phyloP scores from a whole-genome alignment of 192 early-diverging fungal genomes.

The Paraglomus brasilianum region DNA sequence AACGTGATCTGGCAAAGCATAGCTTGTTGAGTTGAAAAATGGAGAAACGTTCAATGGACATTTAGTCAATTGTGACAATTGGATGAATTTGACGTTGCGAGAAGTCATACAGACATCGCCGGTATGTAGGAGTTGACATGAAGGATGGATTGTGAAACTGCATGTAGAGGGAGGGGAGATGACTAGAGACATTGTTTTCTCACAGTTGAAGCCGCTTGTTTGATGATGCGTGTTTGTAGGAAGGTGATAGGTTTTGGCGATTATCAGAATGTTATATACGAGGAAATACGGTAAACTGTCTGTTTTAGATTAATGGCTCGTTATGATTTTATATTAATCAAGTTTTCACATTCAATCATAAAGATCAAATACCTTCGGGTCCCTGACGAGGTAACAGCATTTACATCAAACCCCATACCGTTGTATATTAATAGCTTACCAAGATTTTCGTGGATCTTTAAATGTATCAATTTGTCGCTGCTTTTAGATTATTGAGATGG shows the following conservation, averaged over 20 bases:
- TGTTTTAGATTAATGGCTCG: not conserved
- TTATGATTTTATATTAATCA: not conserved
- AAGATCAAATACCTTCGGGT: constrained; percentile 79
- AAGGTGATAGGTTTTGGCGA: constrained; percentile 92
- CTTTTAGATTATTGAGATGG: constrained; percentile 78
- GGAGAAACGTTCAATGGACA: constrained; percentile 99
- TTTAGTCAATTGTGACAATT: constrained; percentile 94
- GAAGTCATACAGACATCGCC: constrained; percentile 93
- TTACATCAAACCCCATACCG: not conserved
- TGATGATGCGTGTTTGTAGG: constrained; percentile 42
- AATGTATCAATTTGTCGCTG: constrained; percentile 8
- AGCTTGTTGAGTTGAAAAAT: constrained; percentile 94
- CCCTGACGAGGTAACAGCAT: constrained; percentile 70
- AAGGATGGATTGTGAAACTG: constrained; percentile 5
- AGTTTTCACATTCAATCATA: not conserved
- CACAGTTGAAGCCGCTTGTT: too few relatives aligned
- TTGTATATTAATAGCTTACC: not conserved
- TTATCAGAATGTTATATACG: constrained; percentile 91
- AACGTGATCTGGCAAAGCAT: constrained; percentile 1
- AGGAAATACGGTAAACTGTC: constrained; percentile 67
- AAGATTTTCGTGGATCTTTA: not conserved
- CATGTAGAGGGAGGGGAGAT: too few relatives aligned
- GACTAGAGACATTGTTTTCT: too few relatives aligned
- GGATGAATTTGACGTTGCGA: constrained; percentile 95
- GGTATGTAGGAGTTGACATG: constrained; percentile 42